Evolutionary conservation across 2,329 filamentous ascomycete species (phyloP), one percentile per base, ranked within the genome.

Genomic region (Xylaria hypoxylon): DNA sequence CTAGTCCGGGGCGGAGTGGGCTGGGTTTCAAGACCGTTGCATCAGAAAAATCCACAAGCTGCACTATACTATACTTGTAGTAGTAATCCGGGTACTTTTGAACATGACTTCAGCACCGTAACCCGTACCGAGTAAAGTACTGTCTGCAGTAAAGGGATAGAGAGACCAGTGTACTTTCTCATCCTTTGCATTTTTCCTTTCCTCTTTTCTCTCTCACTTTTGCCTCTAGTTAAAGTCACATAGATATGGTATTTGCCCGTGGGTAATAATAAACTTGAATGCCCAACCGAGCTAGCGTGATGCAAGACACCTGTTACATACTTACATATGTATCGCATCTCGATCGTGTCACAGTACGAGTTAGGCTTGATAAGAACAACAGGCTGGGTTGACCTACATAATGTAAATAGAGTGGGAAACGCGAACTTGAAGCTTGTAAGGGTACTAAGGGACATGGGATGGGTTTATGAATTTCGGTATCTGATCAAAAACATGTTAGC

Each of bases 281-380:
- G 8, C 50, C 50, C 42, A 48, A 47, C 38, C 6, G 7, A 55
- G 59, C 42, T 62, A 62, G 50, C 51, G 51, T 40, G 7, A 45
- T 56, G 31, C 38, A 31, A 56, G 59, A 62, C 31, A 56, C 35
- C 50, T 48, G 11, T 19, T 52, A 60, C 28, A 13, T 22, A 47
- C 26, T 3, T 33, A 52, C 48, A 53, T 40, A 38, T 38, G n/a
- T 24, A 24, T 53, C 50, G 40, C 56, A 50, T 59, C 56, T 28
- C 26, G 44, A 59, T 50, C 26, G 44, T 50, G 56, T 59, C 22
- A 38, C 56, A 26, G 13, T 19, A 31, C 4, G 19, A 22, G 8
- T 45, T 24, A 47, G 26, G 15, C 42, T 45, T 15, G 19, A 44
- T 4, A 15, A 44, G 38, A 52, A 24, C 26, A 26, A 52, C 26